These are phyloP conservation scores for Fraxinus velutina DNA, from an alignment of 305 asterid species.

Conservation along the genomic window DNA sequence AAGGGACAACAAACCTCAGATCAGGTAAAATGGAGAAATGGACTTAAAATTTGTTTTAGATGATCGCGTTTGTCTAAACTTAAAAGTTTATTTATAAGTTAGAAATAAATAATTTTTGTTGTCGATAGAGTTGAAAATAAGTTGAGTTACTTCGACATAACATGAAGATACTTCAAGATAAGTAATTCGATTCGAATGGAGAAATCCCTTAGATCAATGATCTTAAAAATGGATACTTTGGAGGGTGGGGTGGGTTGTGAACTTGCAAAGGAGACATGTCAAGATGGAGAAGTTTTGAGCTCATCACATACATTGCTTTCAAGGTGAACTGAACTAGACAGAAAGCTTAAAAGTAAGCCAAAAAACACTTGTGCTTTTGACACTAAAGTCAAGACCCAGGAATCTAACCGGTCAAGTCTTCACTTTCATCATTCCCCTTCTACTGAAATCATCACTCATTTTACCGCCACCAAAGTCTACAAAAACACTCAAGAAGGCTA, in stretches of 20 bases:
- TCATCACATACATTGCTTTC: neutral
- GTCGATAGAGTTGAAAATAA: no score
- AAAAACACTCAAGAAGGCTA: neutral
- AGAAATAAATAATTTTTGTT: neutral
- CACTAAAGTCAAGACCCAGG: slow-evolving; percentile 43
- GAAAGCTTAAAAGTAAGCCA: slow-evolving; percentile 23
- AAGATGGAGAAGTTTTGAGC: neutral
- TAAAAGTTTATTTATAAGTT: neutral
- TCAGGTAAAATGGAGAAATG: slow-evolving; percentile 17
- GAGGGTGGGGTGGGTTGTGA: neutral
- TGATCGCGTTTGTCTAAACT: neutral
- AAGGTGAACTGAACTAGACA: slow-evolving; percentile 17
- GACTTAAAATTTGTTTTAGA: neutral
- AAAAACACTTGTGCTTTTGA: slow-evolving; percentile 26
- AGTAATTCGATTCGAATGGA: no score
- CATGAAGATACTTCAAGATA: neutral
- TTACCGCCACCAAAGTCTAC: slow-evolving; percentile 26
- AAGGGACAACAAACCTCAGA: slow-evolving; percentile 32
- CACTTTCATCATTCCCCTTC: slow-evolving; percentile 36
- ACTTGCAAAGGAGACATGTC: neutral
- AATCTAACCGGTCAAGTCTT: slow-evolving; percentile 36
- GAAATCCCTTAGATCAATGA: neutral
- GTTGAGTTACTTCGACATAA: no score
- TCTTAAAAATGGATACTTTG: neutral
- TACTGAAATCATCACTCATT: slow-evolving; percentile 32